Conservation (phyloP, 2,329 filamentous ascomycete species). For the Lasiodiplodia citricola region DNA sequence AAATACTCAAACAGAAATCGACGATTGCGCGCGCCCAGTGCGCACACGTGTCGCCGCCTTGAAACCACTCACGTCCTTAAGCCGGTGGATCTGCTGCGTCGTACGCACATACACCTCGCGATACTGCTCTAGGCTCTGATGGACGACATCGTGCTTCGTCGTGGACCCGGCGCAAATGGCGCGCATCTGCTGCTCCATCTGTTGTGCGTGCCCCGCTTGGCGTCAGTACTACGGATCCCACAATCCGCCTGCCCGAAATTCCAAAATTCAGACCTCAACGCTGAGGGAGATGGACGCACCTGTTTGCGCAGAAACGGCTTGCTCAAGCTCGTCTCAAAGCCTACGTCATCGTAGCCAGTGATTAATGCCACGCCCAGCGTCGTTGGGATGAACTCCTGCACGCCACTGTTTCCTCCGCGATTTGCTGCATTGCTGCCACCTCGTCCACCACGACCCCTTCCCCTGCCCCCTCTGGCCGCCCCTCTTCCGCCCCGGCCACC, state of each 20-base stretch:
- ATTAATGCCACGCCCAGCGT: conserved; percentile 89
- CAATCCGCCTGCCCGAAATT: conserved; percentile 15
- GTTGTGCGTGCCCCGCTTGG: conserved; percentile 25
- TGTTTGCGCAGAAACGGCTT: conserved; percentile 97
- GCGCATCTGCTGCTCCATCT: conserved; percentile 96
- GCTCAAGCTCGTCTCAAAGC: conserved; percentile 87
- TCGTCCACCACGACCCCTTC: conserved; percentile 30
- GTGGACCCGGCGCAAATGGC: conserved; percentile 89
- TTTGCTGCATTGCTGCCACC: conserved; percentile 36
- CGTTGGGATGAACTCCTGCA: conserved; percentile 92
- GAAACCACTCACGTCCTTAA: conserved; percentile 55
- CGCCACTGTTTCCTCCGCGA: conserved; percentile 50
- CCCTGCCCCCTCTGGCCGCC: conserved; percentile 40
- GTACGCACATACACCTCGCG: conserved; percentile 84
- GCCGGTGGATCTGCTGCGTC: conserved; percentile 71
- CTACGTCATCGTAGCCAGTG: conserved; percentile 92
- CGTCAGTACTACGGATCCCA: conserved; percentile 19
- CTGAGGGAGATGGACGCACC: conserved; percentile 39
- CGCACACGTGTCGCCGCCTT: conserved; percentile 19
- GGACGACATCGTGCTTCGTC: conserved; percentile 74
- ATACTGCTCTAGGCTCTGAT: conserved; percentile 86
- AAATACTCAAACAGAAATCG: conserved; percentile 20
- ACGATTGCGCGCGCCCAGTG: conserved; percentile 3
- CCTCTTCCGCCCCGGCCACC: conserved; percentile 46
- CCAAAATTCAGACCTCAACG: conserved; percentile 12